Evolutionary conservation across 176 grass and related monocot genomes (phyloP).

Genomic region (Avena eriantha): DNA sequence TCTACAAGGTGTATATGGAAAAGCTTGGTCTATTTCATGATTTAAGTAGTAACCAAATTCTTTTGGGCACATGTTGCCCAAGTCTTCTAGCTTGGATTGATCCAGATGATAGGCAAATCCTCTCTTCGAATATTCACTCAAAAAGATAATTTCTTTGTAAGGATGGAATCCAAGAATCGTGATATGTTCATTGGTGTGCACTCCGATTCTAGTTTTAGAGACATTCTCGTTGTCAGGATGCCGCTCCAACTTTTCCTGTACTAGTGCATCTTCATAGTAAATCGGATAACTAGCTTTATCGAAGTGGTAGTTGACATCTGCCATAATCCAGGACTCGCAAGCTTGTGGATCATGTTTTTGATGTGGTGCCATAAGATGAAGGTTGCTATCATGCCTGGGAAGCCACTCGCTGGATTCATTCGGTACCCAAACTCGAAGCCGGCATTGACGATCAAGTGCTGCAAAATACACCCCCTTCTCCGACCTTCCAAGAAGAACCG

Average conservation of each 20-base stretch:
- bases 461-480: slow-evolving; percentile 20
- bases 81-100: not conserved
- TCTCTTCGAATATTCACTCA: not conserved
- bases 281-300: not conserved
- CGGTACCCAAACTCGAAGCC: not conserved
- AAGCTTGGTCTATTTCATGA: not conserved
- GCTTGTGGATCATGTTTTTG: slow-evolving; percentile 1
- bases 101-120: not conserved
- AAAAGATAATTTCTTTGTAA: not conserved
- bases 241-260: not conserved
- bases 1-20: slow-evolving; percentile 15
- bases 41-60: not conserved
- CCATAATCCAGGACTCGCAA: slow-evolving; percentile 6
- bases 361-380: not conserved
- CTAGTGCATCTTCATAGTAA: not conserved
- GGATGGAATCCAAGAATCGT: slow-evolving; percentile 18
- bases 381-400: slow-evolving; percentile 10
- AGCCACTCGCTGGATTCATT: not conserved
- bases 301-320: slow-evolving; percentile 8
- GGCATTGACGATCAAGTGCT: not conserved
- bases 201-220: not conserved
- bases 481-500: slow-evolving; percentile 8
- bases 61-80: not conserved
- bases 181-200: not conserved
- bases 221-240: not conserved